Evolutionary conservation across 2,329 filamentous ascomycete genomes (phyloP).

Genomic region (Sphaerulina musiva): DNA sequence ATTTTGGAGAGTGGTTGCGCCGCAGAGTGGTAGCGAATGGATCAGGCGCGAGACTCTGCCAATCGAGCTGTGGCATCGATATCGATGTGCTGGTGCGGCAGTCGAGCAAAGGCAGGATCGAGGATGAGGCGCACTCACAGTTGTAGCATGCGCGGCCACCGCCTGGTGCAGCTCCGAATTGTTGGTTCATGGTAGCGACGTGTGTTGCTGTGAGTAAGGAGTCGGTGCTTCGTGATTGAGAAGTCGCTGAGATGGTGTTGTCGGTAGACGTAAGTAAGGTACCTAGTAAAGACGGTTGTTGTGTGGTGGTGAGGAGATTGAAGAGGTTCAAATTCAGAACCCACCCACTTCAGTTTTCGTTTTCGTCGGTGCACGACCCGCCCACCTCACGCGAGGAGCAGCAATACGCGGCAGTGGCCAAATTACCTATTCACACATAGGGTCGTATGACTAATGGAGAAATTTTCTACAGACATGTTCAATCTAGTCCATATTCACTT

Average conservation of each 20-base stretch:
- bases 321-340: not conserved
- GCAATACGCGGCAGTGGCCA: not conserved
- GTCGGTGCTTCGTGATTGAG: not conserved
- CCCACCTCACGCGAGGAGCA: not conserved
- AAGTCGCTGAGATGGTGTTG: not conserved
- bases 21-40: not conserved
- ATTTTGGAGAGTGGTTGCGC: not conserved
- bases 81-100: not conserved
- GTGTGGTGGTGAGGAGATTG: not conserved
- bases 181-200: slow-evolving; percentile 41
- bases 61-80: not conserved
- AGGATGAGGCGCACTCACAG: slow-evolving; percentile 41
- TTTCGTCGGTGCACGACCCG: not conserved
- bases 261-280: not conserved
- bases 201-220: not conserved
- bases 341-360: not conserved
- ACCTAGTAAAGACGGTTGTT: not conserved
- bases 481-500: not conserved
- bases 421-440: not conserved
- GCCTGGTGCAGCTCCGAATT: slow-evolving; percentile 31
- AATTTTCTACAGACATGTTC: not conserved
- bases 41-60: not conserved
- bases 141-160: slow-evolving; percentile 53
- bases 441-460: not conserved
- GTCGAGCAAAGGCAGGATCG: not conserved